Conservation (phyloP, 805 yeast genomes). For the Starmerella floris region DNA sequence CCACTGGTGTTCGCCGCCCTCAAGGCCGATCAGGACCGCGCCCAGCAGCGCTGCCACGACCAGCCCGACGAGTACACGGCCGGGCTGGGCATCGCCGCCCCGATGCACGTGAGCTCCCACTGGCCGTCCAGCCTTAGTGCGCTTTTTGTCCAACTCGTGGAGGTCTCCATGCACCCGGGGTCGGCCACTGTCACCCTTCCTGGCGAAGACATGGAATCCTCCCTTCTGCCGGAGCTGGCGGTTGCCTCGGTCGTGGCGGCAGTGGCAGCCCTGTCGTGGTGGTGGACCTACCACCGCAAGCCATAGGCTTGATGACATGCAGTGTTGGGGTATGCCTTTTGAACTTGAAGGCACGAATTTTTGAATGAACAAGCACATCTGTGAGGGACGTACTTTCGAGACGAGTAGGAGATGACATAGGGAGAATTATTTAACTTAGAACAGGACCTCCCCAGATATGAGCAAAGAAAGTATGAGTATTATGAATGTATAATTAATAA, state of each 20-base stretch:
- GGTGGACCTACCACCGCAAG: constrained; percentile 1
- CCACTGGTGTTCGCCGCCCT: constrained; percentile 84
- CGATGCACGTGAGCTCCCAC: constrained; percentile 76
- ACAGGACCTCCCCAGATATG: too few relatives aligned
- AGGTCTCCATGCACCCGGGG: constrained; percentile 71
- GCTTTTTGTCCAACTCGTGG: constrained; percentile 71
- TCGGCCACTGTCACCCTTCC: constrained; percentile 48
- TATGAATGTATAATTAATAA: too few relatives aligned
- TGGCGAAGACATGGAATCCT: constrained; percentile 42
- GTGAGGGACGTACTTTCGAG: too few relatives aligned
- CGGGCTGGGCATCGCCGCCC: constrained; percentile 53
- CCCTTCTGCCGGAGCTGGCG: constrained; percentile 34
- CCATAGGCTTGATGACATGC: too few relatives aligned
- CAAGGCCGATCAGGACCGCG: constrained; percentile 91
- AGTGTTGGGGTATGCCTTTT: too few relatives aligned
- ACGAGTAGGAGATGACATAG: too few relatives aligned
- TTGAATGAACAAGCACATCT: too few relatives aligned
- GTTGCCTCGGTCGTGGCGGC: constrained; percentile 39
- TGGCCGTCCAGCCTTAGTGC: constrained; percentile 85
- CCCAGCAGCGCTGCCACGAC: constrained; percentile 71
- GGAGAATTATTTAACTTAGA: too few relatives aligned
- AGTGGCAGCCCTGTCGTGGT: constrained; percentile 9
- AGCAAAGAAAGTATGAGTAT: too few relatives aligned
- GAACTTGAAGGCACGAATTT: too few relatives aligned
- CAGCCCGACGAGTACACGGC: constrained; percentile 84